These are phyloP conservation scores for Lachnellula suecica DNA, from an alignment of 2,329 filamentous ascomycete species.

Conservation along the genomic window DNA sequence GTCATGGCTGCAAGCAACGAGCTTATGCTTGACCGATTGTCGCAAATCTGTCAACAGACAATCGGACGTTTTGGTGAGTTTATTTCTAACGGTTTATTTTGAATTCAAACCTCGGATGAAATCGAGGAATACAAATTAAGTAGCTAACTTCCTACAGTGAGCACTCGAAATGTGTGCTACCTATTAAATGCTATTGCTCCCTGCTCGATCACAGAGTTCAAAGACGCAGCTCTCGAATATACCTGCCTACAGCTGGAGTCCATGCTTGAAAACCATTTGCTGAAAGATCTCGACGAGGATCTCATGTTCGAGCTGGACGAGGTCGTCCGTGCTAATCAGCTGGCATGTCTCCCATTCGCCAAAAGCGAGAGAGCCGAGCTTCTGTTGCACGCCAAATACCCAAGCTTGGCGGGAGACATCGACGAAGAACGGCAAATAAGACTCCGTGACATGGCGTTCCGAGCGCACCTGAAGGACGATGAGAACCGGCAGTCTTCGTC, in stretches of 20 bases:
- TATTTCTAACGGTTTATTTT: neutral
- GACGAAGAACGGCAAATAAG: constrained; percentile 68
- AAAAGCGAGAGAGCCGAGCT: constrained; percentile 72
- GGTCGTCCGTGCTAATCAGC: constrained; percentile 79
- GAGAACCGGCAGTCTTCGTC: constrained; percentile 63
- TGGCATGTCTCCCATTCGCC: constrained; percentile 73
- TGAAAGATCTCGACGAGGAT: constrained; percentile 83
- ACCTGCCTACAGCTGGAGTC: constrained; percentile 88
- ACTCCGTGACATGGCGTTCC: constrained; percentile 75
- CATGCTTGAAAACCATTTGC: constrained; percentile 84
- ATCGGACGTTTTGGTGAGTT: constrained; percentile 72
- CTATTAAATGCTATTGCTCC: constrained; percentile 84
- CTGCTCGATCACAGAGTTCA: constrained; percentile 81
- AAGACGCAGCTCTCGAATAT: constrained; percentile 85
- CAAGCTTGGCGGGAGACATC: constrained; percentile 52
- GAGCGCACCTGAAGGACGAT: constrained; percentile 59
- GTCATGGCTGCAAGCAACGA: constrained; percentile 90
- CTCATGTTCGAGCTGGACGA: constrained; percentile 78
- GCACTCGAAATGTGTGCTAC: constrained; percentile 79
- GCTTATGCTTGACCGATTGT: constrained; percentile 88
- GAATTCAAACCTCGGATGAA: neutral
- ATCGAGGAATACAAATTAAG: neutral
- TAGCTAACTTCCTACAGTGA: constrained; percentile 49
- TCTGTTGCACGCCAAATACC: constrained; percentile 55
- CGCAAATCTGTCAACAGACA: constrained; percentile 83